Percentiles rank a stretch among this genome's conserved stretches.
Evolutionary conservation across 1,284 basidiomycete species (phyloP).

Genomic region (Apiotrichum laibachii): DNA sequence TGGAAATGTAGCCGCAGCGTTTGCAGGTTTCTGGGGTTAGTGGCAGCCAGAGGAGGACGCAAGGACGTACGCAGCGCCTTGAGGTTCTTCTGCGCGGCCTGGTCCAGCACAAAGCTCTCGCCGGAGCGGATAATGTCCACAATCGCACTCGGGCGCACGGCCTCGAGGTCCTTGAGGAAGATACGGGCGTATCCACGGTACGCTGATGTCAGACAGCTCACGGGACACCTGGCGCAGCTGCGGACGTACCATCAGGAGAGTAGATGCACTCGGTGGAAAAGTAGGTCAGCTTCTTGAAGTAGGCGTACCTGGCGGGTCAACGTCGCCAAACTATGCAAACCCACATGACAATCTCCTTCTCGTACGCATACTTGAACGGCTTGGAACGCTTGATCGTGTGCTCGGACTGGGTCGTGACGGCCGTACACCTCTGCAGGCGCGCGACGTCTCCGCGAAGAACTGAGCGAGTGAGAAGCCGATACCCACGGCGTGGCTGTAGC

Average conservation of each 20-base stretch:
- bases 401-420: constrained; percentile 88
- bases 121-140: constrained; percentile 98
- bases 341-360: constrained; percentile 99
- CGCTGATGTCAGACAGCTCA: constrained; percentile 53
- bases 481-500: background rate
- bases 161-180: constrained; percentile 94
- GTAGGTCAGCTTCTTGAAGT: constrained; percentile 97
- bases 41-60: constrained; percentile 6
- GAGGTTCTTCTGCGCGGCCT: constrained; percentile 71
- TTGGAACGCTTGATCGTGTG: constrained; percentile 95
- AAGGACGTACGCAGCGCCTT: constrained; percentile 67
- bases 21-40: constrained; percentile 70
- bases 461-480: constrained; percentile 41
- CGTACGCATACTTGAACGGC: constrained; percentile 98
- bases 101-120: constrained; percentile 77
- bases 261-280: constrained; percentile 99
- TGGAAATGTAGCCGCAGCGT: constrained; percentile 88
- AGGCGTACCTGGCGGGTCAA: constrained; percentile 74
- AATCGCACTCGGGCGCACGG: constrained; percentile 86
- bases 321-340: constrained; percentile 28
- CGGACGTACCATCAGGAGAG: constrained; percentile 67
- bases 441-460: constrained; percentile 98
- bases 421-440: constrained; percentile 85
- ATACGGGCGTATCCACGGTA: constrained; percentile 93
- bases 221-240: background rate